Evolutionary conservation across 805 yeast species (phyloP).

Genomic region (Cyberlindnera mrakii): DNA sequence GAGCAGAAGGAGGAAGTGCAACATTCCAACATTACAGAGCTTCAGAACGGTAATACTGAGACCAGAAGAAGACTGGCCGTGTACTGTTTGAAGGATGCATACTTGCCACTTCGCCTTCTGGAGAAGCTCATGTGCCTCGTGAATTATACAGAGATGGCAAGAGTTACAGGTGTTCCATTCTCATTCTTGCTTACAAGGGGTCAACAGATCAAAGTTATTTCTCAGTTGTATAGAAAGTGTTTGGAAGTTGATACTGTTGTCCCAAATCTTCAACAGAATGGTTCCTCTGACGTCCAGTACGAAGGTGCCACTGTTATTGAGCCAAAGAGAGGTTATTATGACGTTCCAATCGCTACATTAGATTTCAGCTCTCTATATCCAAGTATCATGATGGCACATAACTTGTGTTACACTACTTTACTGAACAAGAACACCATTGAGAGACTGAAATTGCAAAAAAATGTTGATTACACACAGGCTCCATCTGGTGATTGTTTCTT

Average conservation of each 20-base stretch:
- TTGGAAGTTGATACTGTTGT: constrained; percentile 78
- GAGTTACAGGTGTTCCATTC: constrained; percentile 98
- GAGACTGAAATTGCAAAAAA: constrained; percentile 55
- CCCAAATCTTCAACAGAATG: constrained; percentile 79
- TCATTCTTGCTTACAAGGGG: constrained; percentile 86
- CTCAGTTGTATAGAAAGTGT: constrained; percentile 93
- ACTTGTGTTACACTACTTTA: constrained; percentile 89
- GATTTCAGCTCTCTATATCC: constrained; percentile 98
- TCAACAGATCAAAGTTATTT: constrained; percentile 95
- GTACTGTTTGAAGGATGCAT: constrained; percentile 95
- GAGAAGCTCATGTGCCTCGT: constrained; percentile 95
- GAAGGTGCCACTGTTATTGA: constrained; percentile 99
- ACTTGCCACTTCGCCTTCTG: constrained; percentile 76
- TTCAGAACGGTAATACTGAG: constrained; percentile 88
- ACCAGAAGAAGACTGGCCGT: constrained; percentile 94
- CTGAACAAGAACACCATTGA: constrained; percentile 64
- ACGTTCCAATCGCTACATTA: constrained; percentile 93
- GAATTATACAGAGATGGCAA: constrained; percentile 97
- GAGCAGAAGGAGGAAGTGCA: constrained; percentile 99
- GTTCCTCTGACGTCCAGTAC: constrained; percentile 80
- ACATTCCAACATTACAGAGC: constrained; percentile 90
- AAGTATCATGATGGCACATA: constrained; percentile 98
- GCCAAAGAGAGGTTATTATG: constrained; percentile 92
- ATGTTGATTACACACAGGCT: constrained; percentile 73
- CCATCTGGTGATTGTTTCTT: constrained; percentile 94